Evolutionary conservation across 768 basidiomycete species (phyloP).

Genomic region (Macrolepiota albuminosa): DNA sequence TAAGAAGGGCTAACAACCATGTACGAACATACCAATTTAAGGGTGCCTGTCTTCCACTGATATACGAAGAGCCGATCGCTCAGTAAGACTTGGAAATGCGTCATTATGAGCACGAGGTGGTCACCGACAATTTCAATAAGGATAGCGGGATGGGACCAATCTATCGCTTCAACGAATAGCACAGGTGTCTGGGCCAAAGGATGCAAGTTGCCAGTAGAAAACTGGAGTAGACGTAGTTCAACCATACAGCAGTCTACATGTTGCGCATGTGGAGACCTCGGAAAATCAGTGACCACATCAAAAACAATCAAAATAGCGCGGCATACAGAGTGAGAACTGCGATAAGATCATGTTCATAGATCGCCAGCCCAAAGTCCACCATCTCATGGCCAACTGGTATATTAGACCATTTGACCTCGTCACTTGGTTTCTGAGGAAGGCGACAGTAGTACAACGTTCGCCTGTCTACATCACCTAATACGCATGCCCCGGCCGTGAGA

Average conservation of each 20-base stretch:
- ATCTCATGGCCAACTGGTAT: constrained; percentile 23
- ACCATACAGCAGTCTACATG: background rate
- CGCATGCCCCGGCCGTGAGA: background rate
- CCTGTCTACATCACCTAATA: constrained; percentile 1
- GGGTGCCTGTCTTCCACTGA: constrained; percentile 10
- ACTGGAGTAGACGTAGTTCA: background rate
- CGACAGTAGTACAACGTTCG: background rate
- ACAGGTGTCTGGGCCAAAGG: constrained; percentile 10
- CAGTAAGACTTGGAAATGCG: background rate
- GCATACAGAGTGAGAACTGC: constrained; percentile 14
- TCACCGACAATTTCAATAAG: constrained; percentile 15
- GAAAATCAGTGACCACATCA: background rate
- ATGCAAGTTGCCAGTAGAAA: constrained; percentile 6
- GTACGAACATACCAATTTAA: constrained; percentile 6
- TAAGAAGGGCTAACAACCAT: too few species aligned
- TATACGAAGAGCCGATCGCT: constrained; percentile 9
- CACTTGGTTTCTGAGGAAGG: constrained; percentile 1
- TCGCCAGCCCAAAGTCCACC: constrained; percentile 36
- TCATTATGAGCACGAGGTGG: constrained; percentile 9
- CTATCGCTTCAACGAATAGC: constrained; percentile 22
- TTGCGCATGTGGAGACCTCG: background rate
- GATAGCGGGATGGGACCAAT: constrained; percentile 2
- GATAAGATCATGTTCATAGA: constrained; percentile 39
- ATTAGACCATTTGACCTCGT: constrained; percentile 23
- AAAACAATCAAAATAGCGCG: background rate